These are phyloP conservation scores for Haematococcus sp. DNA, from an alignment of 139 green algal species.

Conservation along the genomic window DNA sequence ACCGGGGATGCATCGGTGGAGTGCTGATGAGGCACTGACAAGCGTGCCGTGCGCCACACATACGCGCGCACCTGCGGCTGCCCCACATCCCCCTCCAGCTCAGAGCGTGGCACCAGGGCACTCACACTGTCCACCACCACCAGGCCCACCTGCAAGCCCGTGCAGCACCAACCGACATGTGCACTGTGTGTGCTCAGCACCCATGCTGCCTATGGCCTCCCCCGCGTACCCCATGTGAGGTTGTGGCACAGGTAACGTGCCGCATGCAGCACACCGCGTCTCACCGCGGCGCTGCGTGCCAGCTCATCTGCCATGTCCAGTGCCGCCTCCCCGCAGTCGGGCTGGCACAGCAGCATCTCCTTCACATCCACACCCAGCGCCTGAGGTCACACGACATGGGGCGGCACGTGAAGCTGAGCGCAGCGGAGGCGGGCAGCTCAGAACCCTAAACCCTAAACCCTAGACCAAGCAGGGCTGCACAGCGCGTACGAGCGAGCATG, in stretches of 20 bases:
- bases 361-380: conserved; percentile 57
- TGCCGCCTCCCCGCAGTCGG: conserved; percentile 55
- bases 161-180: neutral
- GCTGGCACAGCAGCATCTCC: conserved; percentile 65
- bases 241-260: neutral
- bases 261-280: neutral
- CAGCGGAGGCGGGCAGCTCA: too few species aligned
- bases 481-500: too few species aligned
- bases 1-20: too few species aligned
- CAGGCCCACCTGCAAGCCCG: conserved; percentile 61
- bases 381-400: conserved; percentile 2
- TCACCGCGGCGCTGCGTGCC: neutral
- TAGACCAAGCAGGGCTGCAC: too few species aligned
- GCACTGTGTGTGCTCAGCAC: too few species aligned
- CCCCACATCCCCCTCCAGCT: conserved; percentile 94
- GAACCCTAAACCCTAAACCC: too few species aligned
- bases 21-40: too few species aligned
- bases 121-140: conserved; percentile 92
- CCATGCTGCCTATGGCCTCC: too few species aligned
- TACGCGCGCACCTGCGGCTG: conserved; percentile 36
- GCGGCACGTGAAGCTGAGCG: too few species aligned
- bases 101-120: conserved; percentile 81
- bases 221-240: too few species aligned
- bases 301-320: conserved; percentile 81
- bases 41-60: too few species aligned